Evolutionary conservation across 371 early-diverging fungal genomes (phyloP), one percentile per base, ranked within the genome.

Genomic region (Haplosporangium sp.): DNA sequence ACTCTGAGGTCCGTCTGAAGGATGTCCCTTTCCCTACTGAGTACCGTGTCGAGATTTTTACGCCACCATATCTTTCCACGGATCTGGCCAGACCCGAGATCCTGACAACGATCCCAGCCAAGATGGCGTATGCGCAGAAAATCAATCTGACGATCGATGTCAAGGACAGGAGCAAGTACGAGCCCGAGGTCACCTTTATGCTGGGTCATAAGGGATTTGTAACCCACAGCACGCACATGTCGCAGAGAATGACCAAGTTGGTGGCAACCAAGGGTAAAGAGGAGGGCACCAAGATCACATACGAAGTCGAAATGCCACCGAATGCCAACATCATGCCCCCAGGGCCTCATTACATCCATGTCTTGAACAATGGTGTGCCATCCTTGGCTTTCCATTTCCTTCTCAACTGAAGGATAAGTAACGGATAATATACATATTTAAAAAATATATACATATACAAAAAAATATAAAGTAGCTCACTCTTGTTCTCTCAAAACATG

Each of bases 191-290:
- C 9, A 46, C 21, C 11, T 76, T 63, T 20, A 66, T 58, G 67
- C 46, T 55, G 54, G 59, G 87, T n/a, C 63, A 85, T 46, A 69
- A 81, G 54, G 89, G 89, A 1, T 87, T 90, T 69, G 83, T 84
- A 59, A 90, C 90, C 20, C 90, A 90, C 60, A 86, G 88, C 11
- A 83, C 85, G 67, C 86, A 87, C 69, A 88, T 90, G 87, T 86
- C 85, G 9, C 89, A 88, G 58, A 81, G 90, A 21, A 61, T 59
- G 84, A 86, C 72, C 81, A 83, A 36, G 72, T 67, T 61, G 45
- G 83, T 46, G 36, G 55, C 20, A 66, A 80, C 58, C 53, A 58
- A 21, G 62, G 82, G 0, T 53, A 70, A 29, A 64, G 68, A 0
- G 81, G 81, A 41, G 29, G 80, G 36, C 67, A 83, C 59, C 63